Conservation (phyloP, 1,284 basidiomycete genomes). For the Vanrija sp. region DNA sequence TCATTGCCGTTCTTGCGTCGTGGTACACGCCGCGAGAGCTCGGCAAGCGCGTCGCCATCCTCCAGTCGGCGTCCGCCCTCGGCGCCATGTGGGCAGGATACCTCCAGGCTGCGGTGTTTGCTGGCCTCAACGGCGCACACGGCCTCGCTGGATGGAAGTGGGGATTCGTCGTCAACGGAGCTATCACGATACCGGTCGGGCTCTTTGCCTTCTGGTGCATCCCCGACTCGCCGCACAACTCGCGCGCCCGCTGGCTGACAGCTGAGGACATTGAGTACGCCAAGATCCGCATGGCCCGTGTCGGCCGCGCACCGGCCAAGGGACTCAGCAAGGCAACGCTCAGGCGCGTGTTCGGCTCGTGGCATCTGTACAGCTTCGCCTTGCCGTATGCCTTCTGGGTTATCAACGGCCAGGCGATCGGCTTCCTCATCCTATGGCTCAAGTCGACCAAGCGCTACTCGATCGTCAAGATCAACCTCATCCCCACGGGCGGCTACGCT, state of each 20-base stretch:
- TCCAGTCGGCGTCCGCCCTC: constrained; percentile 24
- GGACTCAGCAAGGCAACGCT: too few relatives aligned
- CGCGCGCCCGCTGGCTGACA: constrained; percentile 27
- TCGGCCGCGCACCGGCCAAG: too few relatives aligned
- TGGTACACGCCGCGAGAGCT: constrained; percentile 38
- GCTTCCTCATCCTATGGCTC: too few relatives aligned
- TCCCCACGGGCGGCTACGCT: constrained; percentile 10
- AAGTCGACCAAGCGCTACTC: too few relatives aligned
- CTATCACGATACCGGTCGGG: constrained; percentile 30
- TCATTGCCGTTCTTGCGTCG: constrained; percentile 2
- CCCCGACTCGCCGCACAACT: constrained; percentile 49
- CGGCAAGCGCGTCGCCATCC: constrained; percentile 30
- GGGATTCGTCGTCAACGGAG: constrained; percentile 41
- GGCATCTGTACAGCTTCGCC: too few relatives aligned
- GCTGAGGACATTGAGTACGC: constrained; percentile 33
- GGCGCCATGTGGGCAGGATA: constrained; percentile 9
- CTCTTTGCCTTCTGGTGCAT: constrained; percentile 31
- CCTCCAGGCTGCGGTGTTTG: constrained; percentile 16
- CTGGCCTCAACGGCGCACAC: constrained; percentile 30
- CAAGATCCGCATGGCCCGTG: too few relatives aligned
- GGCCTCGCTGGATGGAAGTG: constrained; percentile 39
- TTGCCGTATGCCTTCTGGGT: too few relatives aligned
- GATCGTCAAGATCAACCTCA: constrained; percentile 4
- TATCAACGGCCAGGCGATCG: too few relatives aligned
- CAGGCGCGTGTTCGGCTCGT: too few relatives aligned